Evolutionary conservation across 768 basidiomycete species (phyloP), one percentile per base, ranked within the genome.

Genomic region (Russula foetens): DNA sequence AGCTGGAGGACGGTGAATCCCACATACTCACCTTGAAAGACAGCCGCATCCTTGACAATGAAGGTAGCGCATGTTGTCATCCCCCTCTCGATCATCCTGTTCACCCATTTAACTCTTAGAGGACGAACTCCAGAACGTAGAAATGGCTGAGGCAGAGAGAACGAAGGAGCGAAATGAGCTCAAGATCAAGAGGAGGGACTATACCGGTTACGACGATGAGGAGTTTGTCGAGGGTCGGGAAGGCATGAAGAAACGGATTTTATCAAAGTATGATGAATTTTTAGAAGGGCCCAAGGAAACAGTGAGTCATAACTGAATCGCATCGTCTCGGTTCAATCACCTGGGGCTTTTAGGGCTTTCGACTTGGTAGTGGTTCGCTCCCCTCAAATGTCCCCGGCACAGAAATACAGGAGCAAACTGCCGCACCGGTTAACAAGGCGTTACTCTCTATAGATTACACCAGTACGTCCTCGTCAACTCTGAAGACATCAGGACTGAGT

Each of bases 21-120:
- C 86, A 86, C 67, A 92, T 99, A 78, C 86, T 99, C 67, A 99
- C 97, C 4, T 77, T 98, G 71, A 97, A 97, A 83, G 96, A 98
- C 70, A 89, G 86, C 69, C 87, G 93, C 46, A 89, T 99, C 62
- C 85, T 99, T 44, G 95, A 94, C 69, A 89, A 93, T 62, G 94
- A 98, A 81, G 95, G 94, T 90, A 66, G 64, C 43, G 5, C 23
- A 21, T 44, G 12, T 1, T 35, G 23, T 24, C 23, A 44, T 57
- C 4, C 21, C 56, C 28, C 45, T 57, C 12, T 65, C 54, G 35
- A 23, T 17, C 14, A 7, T n/a, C 39, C 45, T 7, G 29, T 45
- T 66, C 58, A 62, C 53, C n/a, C 11, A 59, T 19, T 47, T 7
- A 9, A 38, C 49, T 48, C 35, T 11, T 69, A 96, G 97, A 99